Percentiles rank a stretch among this genome's conserved stretches.
Evolutionary conservation across 345 rosid genomes (phyloP).

Genomic region (Sonneratia caseolaris): DNA sequence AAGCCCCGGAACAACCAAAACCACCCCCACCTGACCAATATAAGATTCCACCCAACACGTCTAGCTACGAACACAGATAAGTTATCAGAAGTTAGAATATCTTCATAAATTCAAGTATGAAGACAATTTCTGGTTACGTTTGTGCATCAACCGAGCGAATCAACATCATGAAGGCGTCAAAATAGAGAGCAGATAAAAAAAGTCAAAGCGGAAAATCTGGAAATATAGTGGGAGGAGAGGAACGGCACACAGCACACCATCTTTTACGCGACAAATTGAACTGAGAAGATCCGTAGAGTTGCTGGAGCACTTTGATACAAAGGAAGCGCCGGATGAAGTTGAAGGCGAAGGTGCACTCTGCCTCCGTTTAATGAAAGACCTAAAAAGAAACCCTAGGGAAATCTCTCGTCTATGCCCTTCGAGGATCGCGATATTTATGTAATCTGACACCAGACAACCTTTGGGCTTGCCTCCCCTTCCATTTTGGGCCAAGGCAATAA

Average conservation of each 20-base stretch:
- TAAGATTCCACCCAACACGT: background rate
- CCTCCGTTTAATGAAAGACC: background rate
- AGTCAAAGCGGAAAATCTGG: background rate
- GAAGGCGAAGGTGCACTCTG: background rate
- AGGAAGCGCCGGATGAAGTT: background rate
- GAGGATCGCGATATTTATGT: too few species aligned
- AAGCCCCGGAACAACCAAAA: too few species aligned
- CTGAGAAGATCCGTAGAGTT: background rate
- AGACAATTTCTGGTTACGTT: background rate
- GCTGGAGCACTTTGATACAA: background rate
- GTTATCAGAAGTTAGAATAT: background rate
- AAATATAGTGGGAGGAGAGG: background rate
- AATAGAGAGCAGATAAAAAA: background rate
- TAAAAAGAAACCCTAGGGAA: background rate
- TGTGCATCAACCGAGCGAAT: background rate
- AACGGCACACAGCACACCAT: background rate
- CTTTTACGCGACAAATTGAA: background rate
- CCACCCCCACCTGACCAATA: background rate
- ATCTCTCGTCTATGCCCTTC: background rate
- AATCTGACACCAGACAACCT: too few species aligned
- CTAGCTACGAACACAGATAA: background rate
- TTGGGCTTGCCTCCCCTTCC: too few species aligned
- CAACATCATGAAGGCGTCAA: background rate
- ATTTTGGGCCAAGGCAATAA: too few species aligned
- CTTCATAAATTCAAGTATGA: background rate